Conservation (phyloP, 495 filamentous ascomycete genomes). For the Friedmanniomyces endolithicus region DNA sequence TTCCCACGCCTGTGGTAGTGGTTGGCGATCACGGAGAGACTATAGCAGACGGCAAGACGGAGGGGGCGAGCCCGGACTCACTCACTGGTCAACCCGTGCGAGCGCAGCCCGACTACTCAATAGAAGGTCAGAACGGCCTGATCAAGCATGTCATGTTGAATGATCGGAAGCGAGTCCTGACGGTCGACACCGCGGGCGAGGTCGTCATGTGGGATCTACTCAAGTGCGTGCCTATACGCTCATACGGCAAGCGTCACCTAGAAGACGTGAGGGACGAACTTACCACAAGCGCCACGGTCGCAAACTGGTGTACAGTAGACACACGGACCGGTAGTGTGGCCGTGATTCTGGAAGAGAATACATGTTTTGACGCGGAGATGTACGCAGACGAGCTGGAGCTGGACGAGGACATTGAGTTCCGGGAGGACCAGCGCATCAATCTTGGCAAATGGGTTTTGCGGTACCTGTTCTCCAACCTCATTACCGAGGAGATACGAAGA, state of each 20-base stretch:
- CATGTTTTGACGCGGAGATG: slow-evolving; percentile 95
- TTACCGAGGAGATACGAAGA: slow-evolving; percentile 75
- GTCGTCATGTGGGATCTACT: slow-evolving; percentile 87
- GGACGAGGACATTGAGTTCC: slow-evolving; percentile 61
- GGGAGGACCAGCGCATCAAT: slow-evolving; percentile 94
- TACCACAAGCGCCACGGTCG: slow-evolving; percentile 76
- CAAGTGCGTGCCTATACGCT: slow-evolving; percentile 71
- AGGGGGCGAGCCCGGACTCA: slow-evolving; percentile 1
- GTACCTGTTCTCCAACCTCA: slow-evolving; percentile 79
- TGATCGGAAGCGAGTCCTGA: slow-evolving; percentile 77
- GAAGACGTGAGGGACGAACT: slow-evolving; percentile 83
- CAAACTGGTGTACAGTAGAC: slow-evolving; percentile 91
- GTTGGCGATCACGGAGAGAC: slow-evolving; percentile 3
- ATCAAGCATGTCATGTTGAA: slow-evolving; percentile 90
- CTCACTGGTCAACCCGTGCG: slow-evolving; percentile 14
- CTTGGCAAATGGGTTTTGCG: slow-evolving; percentile 93
- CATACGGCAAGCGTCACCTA: slow-evolving; percentile 83
- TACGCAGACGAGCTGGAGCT: slow-evolving; percentile 79
- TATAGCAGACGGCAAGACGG: slow-evolving; percentile 5
- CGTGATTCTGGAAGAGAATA: slow-evolving; percentile 83
- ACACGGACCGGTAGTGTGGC: slow-evolving; percentile 82
- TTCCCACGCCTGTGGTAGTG: slow-evolving; percentile 35
- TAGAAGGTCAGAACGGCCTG: slow-evolving; percentile 88
- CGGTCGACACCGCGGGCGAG: slow-evolving; percentile 87
- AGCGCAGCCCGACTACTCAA: slow-evolving; percentile 60